Evolutionary conservation across 129 eudicot species (phyloP), one percentile per base, ranked within the genome.

Genomic region (Heracleum sosnowskyi): DNA sequence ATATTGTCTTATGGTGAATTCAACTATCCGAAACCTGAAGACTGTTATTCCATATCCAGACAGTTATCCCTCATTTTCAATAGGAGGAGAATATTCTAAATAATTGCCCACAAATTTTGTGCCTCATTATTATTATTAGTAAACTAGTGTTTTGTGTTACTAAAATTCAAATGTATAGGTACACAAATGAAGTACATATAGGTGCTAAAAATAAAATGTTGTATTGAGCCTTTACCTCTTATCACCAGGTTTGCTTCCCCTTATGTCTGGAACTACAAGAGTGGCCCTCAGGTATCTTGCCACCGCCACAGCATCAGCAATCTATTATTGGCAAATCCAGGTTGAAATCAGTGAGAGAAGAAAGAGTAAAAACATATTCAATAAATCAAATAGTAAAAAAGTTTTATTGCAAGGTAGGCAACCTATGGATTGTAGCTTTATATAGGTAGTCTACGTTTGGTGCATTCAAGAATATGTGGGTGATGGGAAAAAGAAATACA

Each of bases 241-340:
- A 69, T 95, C 97, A 53, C 97, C 96, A 82, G 96, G 92, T 66
- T 84, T 81, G 86, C 92, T 89, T 82, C 99, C 99, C 82, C 99
- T 88, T 20, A 95, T 89, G 82, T 95, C 99, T 46, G 99, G 99
- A 81, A 95, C 78, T 78, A 95, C 99, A 84, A 95, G 96, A 79
- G 97, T 88, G 34, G 99, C 99, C 76, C 86, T 82, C 44, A 95
- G 88, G 77, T 82, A 83, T 85, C 89, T 92, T 31, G 99, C 97
- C 73, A 95, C 97, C 34, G 89, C 88, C 29, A 92, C 97, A 37
- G 97, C 97, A 95, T 95, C 96, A 76, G 97, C 85, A 84, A 95
- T 86, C 99, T 95, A 89, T 46, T 44, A 28, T 76, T 76, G 53
- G 74, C 79, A 70, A 44, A 41, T 69, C 39, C 73, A 53, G 75